A percentile compares a stretch with the other conserved stretches of the same genome.
phyloP scores from a whole-genome alignment of 768 basidiomycete genomes.

The Pilatotrama ljubarskyi region DNA sequence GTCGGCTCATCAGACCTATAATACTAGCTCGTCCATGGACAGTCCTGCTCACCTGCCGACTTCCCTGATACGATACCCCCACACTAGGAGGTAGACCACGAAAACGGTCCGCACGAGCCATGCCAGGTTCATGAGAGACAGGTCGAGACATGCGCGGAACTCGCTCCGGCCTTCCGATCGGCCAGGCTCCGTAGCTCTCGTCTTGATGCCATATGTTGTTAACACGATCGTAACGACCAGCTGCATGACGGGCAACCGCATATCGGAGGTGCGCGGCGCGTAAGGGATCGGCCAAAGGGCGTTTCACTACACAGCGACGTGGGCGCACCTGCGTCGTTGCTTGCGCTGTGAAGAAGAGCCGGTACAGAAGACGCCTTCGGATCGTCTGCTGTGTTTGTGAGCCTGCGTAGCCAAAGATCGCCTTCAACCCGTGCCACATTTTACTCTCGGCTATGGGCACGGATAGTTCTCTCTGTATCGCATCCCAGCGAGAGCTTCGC shows the following conservation, averaged over 20 bases:
- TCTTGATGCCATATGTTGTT: neutral
- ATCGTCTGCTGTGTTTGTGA: neutral
- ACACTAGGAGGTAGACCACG: neutral
- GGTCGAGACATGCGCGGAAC: neutral
- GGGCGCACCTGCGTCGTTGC: no score
- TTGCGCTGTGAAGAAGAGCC: no score
- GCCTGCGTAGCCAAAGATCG: neutral
- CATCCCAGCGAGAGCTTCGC: neutral
- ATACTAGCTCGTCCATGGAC: no score
- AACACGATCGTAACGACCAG: neutral
- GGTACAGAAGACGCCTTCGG: neutral
- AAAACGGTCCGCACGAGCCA: neutral
- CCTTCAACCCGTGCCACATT: neutral
- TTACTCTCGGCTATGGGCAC: neutral
- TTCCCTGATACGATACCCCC: neutral
- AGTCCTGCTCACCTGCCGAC: neutral
- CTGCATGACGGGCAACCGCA: neutral
- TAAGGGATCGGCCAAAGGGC: neutral
- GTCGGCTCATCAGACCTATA: no score
- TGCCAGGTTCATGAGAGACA: neutral
- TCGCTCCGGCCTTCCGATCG: neutral
- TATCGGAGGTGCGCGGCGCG: no score
- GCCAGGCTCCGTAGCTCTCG: neutral
- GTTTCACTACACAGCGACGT: no score
- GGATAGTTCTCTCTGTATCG: neutral